These are phyloP conservation scores for Geotrichum cucujoidarum DNA, from an alignment of 1,139 yeast genomes.

Conservation along the genomic window DNA sequence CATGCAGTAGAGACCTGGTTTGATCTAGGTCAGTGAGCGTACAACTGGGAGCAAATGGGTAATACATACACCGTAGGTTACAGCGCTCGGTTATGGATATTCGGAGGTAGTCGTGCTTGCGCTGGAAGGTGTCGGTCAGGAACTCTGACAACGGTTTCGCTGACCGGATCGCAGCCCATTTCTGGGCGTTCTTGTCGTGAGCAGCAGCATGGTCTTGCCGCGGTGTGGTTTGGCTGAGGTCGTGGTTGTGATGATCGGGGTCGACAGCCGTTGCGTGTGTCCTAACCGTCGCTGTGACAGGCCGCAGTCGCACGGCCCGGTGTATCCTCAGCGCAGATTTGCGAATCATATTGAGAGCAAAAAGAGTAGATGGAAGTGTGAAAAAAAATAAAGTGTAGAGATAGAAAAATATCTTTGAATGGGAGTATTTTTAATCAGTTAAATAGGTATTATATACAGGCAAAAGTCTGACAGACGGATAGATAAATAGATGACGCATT, in stretches of 20 bases:
- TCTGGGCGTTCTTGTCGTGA: background rate
- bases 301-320: background rate
- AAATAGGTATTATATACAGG: background rate
- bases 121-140: constrained; percentile 42
- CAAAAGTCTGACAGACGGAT: background rate
- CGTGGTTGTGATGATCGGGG: background rate
- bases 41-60: background rate
- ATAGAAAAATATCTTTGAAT: background rate
- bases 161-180: constrained; percentile 25
- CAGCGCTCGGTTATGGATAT: constrained; percentile 50
- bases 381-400: background rate
- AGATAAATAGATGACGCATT: background rate
- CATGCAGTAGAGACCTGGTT: constrained; percentile 44
- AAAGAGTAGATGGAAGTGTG: background rate
- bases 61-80: constrained; percentile 41
- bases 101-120: constrained; percentile 46
- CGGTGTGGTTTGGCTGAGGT: background rate
- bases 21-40: background rate
- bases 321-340: background rate
- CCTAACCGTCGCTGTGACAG: too few species aligned
- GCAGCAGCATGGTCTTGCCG: background rate
- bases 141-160: constrained; percentile 41
- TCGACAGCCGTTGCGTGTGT: background rate
- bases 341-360: background rate
- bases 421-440: too few species aligned